A percentile compares a stretch with the other conserved stretches of the same genome.
phyloP scores from a whole-genome alignment of 371 early-diverging fungal genomes.

The Paramicrosporidium saccamoebae region DNA sequence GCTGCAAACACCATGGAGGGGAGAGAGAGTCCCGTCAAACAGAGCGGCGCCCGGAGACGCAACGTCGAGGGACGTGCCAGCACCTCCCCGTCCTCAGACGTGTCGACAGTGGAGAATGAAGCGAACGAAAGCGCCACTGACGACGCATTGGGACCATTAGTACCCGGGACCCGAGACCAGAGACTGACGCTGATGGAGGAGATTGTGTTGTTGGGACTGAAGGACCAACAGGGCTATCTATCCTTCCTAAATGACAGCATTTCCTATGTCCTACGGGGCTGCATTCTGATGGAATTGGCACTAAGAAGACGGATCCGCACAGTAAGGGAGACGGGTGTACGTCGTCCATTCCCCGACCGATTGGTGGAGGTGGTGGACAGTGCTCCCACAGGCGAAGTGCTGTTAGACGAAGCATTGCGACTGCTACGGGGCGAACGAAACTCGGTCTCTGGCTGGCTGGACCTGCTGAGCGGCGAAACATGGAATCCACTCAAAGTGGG shows the following conservation, averaged over 20 bases:
- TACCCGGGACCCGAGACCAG: too few species aligned
- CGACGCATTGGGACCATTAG: too few species aligned
- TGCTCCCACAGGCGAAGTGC: conserved; percentile 58
- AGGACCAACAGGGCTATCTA: conserved; percentile 75
- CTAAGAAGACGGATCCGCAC: conserved; percentile 55
- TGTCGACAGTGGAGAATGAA: too few species aligned
- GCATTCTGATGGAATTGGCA: conserved; percentile 75
- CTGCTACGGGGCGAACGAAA: conserved; percentile 34
- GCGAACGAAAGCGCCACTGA: too few species aligned
- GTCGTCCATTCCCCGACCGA: conserved; percentile 24
- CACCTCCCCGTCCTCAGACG: too few species aligned
- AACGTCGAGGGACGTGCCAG: too few species aligned
- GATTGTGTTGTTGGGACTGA: conserved; percentile 58
- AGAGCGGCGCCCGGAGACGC: too few species aligned
- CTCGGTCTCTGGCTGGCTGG: conserved; percentile 70
- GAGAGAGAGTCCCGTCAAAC: too few species aligned
- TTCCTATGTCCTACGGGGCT: conserved; percentile 70
- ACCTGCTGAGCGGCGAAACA: conserved; percentile 84
- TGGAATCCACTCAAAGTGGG: conserved; percentile 85
- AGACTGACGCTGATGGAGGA: conserved; percentile 77
- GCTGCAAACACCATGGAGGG: too few species aligned
- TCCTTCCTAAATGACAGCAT: conserved; percentile 95
- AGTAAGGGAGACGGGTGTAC: conserved; percentile 42
- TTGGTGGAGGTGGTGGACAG: conserved; percentile 47
- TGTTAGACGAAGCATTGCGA: conserved; percentile 68